A percentile compares a stretch with the other conserved stretches of the same genome.
Conservation (phyloP, 23 red algal genomes). For the Gracilaria domingensis region DNA sequence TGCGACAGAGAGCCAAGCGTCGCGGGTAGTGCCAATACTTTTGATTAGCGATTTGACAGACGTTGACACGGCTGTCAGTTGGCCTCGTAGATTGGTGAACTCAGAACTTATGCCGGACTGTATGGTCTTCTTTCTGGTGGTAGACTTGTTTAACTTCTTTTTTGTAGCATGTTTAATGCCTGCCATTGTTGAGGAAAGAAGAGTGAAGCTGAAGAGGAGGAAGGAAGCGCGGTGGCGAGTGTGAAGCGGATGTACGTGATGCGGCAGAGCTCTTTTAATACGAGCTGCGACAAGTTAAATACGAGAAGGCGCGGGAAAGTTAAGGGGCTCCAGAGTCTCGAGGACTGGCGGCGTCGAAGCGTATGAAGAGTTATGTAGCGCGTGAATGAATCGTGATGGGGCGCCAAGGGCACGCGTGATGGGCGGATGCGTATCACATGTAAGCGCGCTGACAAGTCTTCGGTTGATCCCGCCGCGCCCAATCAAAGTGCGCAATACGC, state of each 20-base stretch:
- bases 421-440: conserved; percentile 13
- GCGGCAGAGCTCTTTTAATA: background rate
- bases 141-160: conserved; percentile 47
- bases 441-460: conserved; percentile 9
- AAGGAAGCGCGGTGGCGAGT: background rate
- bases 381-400: background rate
- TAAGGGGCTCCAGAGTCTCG: background rate
- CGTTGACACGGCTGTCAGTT: conserved; percentile 4
- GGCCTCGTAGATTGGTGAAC: conserved; percentile 9
- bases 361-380: background rate
- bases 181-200: conserved; percentile 19
- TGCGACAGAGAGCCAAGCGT: conserved; percentile 25
- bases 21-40: background rate
- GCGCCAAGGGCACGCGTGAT: background rate
- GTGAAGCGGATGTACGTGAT: background rate
- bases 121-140: conserved; percentile 46
- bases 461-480: background rate
- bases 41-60: conserved; percentile 50
- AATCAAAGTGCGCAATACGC: background rate
- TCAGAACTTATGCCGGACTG: conserved; percentile 56
- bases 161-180: conserved; percentile 60
- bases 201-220: background rate
- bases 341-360: background rate
- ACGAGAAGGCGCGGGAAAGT: conserved; percentile 7
- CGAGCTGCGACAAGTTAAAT: background rate